Conservation (phyloP, 371 early-diverging fungal species). For the Amoeboaphelidium protococcarum region DNA sequence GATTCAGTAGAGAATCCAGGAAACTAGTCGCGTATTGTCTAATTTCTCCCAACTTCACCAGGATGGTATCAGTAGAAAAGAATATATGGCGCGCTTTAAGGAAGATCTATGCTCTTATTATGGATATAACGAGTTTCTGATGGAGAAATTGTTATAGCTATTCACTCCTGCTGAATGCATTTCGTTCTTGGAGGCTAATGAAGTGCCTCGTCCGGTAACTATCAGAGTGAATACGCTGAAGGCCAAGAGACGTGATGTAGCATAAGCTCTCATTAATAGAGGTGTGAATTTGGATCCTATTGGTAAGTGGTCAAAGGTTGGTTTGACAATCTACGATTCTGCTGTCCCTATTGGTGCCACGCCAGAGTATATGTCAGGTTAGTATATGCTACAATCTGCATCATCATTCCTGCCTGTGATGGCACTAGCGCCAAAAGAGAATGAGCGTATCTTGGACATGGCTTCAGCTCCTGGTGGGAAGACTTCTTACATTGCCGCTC, state of each 20-base stretch:
- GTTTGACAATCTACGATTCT: slow-evolving; percentile 12
- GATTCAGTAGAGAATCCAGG: slow-evolving; percentile 62
- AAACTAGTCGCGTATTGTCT: slow-evolving; percentile 52
- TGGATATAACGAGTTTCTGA: slow-evolving; percentile 81
- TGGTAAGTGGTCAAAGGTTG: slow-evolving; percentile 41
- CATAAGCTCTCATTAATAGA: slow-evolving; percentile 74
- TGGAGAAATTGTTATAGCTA: slow-evolving; percentile 68
- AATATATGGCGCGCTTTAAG: slow-evolving; percentile 56
- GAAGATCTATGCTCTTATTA: slow-evolving; percentile 71
- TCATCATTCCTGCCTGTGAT: slow-evolving; percentile 94
- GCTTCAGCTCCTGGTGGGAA: slow-evolving; percentile 99
- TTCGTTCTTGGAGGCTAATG: slow-evolving; percentile 90
- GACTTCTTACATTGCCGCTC: slow-evolving; percentile 76
- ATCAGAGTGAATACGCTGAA: slow-evolving; percentile 92
- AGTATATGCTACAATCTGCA: slow-evolving; percentile 97
- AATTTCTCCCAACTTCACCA: slow-evolving; percentile 56
- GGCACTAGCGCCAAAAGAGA: slow-evolving; percentile 75
- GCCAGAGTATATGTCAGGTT: slow-evolving; percentile 99
- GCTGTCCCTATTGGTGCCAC: slow-evolving; percentile 45
- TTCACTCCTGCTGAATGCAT: slow-evolving; percentile 51
- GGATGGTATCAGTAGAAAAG: slow-evolving; percentile 28
- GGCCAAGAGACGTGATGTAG: slow-evolving; percentile 78
- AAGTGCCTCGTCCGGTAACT: slow-evolving; percentile 85
- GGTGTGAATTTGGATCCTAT: slow-evolving; percentile 95
- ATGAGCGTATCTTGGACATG: slow-evolving; percentile 94